phyloP scores from a whole-genome alignment of 2,329 filamentous ascomycete species.

The Thermochaetoides dissita region DNA sequence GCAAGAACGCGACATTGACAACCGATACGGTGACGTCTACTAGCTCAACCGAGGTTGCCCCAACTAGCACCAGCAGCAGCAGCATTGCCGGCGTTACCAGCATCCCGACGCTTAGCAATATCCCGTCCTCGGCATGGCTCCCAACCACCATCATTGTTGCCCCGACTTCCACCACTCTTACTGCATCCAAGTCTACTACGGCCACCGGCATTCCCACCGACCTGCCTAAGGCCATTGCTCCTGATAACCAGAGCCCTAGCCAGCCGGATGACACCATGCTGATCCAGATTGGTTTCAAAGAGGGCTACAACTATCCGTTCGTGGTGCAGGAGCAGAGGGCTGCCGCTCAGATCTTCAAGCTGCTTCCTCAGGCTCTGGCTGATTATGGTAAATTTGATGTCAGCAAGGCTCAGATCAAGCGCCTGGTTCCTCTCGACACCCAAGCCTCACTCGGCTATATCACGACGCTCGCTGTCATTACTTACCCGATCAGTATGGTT shows the following conservation, averaged over 20 bases:
- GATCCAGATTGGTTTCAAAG: slow-evolving; percentile 76
- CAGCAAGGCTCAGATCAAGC: slow-evolving; percentile 49
- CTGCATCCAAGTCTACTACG: slow-evolving; percentile 8
- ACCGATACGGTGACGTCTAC: neutral
- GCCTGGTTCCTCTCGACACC: slow-evolving; percentile 66
- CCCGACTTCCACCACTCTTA: slow-evolving; percentile 26
- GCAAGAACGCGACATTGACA: slow-evolving; percentile 1
- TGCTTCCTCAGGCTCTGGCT: slow-evolving; percentile 56
- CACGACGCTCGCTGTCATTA: slow-evolving; percentile 59
- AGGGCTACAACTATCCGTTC: slow-evolving; percentile 70
- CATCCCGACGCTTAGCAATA: slow-evolving; percentile 3
- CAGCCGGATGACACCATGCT: slow-evolving; percentile 51
- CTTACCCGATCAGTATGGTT: slow-evolving; percentile 57
- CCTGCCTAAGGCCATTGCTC: slow-evolving; percentile 64
- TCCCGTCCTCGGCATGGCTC: slow-evolving; percentile 34
- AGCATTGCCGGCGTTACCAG: slow-evolving; percentile 7
- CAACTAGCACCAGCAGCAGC: neutral
- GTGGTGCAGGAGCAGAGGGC: slow-evolving; percentile 58
- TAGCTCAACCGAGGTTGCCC: neutral
- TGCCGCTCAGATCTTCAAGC: slow-evolving; percentile 72
- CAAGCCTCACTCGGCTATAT: slow-evolving; percentile 56
- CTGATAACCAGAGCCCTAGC: slow-evolving; percentile 39
- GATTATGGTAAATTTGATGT: slow-evolving; percentile 44
- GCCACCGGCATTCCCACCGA: slow-evolving; percentile 40
- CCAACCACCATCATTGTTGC: slow-evolving; percentile 50